A percentile compares a stretch with the other conserved stretches of the same genome.
Evolutionary conservation across 768 basidiomycete genomes (phyloP).

Genomic region (Kwoniella pini): DNA sequence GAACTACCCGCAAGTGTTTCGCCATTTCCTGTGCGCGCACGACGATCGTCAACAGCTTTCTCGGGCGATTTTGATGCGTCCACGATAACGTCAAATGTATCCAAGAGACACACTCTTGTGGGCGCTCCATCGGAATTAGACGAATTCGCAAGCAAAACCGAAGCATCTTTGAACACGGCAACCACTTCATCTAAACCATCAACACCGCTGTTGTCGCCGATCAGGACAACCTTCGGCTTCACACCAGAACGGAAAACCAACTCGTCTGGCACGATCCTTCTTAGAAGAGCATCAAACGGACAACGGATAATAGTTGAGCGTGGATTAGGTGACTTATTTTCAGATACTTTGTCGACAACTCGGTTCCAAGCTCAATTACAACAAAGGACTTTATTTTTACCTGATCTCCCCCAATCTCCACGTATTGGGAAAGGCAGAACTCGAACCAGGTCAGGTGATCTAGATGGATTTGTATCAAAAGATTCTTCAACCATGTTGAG

Average conservation of each 20-base stretch:
- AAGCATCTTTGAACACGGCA: neutral
- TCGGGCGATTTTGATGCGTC: conserved; percentile 6
- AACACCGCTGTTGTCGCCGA: conserved; percentile 33
- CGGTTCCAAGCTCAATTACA: conserved; percentile 58
- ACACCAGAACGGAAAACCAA: conserved; percentile 18
- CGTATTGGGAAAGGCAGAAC: too few species aligned
- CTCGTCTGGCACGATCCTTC: conserved; percentile 32
- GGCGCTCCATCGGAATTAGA: conserved; percentile 16
- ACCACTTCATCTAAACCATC: conserved; percentile 10
- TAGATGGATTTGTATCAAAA: conserved; percentile 33
- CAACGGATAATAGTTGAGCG: conserved; percentile 60
- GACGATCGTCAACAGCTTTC: conserved; percentile 37
- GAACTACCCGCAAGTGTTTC: conserved; percentile 51
- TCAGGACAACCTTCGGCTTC: conserved; percentile 25
- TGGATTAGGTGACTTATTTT: conserved; percentile 76
- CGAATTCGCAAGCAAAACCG: neutral
- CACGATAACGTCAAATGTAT: neutral
- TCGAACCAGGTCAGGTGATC: neutral
- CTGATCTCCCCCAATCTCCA: conserved; percentile 14
- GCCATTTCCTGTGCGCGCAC: conserved; percentile 36
- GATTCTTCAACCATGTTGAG: conserved; percentile 39
- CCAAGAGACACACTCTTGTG: conserved; percentile 35
- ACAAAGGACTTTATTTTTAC: conserved; percentile 39
- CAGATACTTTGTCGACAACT: conserved; percentile 68
- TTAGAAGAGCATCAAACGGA: conserved; percentile 38